phyloP scores from a whole-genome alignment of 2,329 filamentous ascomycete genomes.

The Ilyonectria destructans region DNA sequence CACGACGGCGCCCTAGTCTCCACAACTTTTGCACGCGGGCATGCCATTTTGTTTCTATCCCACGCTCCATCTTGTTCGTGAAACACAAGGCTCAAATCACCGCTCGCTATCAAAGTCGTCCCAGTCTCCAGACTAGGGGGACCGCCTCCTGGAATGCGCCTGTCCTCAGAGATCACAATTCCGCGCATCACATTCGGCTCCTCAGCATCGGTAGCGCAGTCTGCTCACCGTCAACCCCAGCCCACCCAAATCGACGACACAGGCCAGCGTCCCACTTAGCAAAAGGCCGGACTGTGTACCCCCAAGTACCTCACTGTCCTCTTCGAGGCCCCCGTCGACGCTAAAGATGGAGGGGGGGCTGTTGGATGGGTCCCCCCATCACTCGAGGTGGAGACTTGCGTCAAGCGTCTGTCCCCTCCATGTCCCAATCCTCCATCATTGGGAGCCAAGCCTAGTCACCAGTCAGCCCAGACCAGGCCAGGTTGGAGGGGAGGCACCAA shows the following conservation, averaged over 20 bases:
- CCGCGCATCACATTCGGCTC: slow-evolving; percentile 35
- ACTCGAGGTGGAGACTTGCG: slow-evolving; percentile 42
- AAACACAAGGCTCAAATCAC: slow-evolving; percentile 32
- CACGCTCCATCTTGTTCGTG: slow-evolving; percentile 23
- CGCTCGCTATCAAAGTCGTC: slow-evolving; percentile 25
- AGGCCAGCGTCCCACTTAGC: slow-evolving; percentile 41
- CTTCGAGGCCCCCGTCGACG: slow-evolving; percentile 41
- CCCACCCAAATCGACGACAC: slow-evolving; percentile 36
- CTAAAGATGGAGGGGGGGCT: slow-evolving; percentile 44
- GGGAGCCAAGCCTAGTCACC: slow-evolving; percentile 35
- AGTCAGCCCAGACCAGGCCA: slow-evolving; percentile 28
- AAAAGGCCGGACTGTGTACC: slow-evolving; percentile 43
- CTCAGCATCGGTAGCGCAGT: slow-evolving; percentile 39
- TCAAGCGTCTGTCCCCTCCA: slow-evolving; percentile 41
- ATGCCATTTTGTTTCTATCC: slow-evolving; percentile 29
- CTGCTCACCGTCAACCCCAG: slow-evolving; percentile 37
- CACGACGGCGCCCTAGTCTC: slow-evolving; percentile 40
- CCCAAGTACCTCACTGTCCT: slow-evolving; percentile 42
- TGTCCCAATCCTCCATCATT: slow-evolving; percentile 42
- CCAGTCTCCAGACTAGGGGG: slow-evolving; percentile 15
- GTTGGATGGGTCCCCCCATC: slow-evolving; percentile 39
- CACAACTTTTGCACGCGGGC: slow-evolving; percentile 38
- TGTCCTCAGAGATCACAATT: slow-evolving; percentile 24
- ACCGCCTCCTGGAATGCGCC: slow-evolving; percentile 20
- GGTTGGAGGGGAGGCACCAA: slow-evolving; percentile 29